Evolutionary conservation across 768 basidiomycete species (phyloP).

Genomic region (Trametes cubensis): DNA sequence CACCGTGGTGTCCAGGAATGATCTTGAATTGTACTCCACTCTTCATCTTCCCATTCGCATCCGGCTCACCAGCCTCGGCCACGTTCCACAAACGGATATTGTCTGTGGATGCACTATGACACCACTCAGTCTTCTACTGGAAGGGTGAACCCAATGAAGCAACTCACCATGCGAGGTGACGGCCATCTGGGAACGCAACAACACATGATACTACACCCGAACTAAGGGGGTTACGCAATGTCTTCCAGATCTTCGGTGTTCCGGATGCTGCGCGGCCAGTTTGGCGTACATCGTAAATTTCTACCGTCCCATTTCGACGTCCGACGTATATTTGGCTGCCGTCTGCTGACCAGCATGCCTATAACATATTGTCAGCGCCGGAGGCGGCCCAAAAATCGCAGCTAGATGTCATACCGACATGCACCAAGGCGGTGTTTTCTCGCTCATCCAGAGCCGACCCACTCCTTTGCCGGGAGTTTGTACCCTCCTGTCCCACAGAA

Average conservation of each 20-base stretch:
- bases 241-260: conserved; percentile 80
- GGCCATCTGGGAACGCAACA: conserved; percentile 88
- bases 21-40: conserved; percentile 90
- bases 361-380: conserved; percentile 6
- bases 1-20: conserved; percentile 94
- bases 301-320: conserved; percentile 85
- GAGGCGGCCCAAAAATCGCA: neutral
- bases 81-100: conserved; percentile 95
- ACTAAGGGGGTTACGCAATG: conserved; percentile 81
- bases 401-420: conserved; percentile 71
- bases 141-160: conserved; percentile 15
- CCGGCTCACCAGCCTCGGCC: conserved; percentile 70
- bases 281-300: conserved; percentile 93
- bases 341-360: conserved; percentile 95
- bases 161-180: conserved; percentile 86
- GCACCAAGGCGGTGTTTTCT: conserved; percentile 95
- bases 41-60: conserved; percentile 60
- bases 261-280: conserved; percentile 62
- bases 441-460: conserved; percentile 85
- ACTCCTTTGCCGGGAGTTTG: conserved; percentile 68
- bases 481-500: conserved; percentile 87
- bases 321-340: conserved; percentile 91
- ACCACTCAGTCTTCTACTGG: neutral
- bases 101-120: conserved; percentile 80
- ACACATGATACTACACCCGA: conserved; percentile 93